Base-by-base conservation (phyloP, 805 yeast genomes). In the Wickerhamomyces bovis region DNA sequence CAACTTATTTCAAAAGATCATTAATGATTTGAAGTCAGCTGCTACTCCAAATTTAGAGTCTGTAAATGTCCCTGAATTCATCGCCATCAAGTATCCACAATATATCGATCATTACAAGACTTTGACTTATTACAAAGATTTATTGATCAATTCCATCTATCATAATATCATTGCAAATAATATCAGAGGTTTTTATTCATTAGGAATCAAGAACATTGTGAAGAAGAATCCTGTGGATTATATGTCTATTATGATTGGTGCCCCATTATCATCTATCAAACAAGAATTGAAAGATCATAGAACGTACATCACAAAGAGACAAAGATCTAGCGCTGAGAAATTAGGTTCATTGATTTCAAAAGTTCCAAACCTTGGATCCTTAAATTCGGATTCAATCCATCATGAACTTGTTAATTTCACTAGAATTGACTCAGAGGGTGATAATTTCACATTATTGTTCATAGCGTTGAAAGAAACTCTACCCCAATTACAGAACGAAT, bases 301-400 rank as follows among this genome's bases (percentile, higher is more conserved):
- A 51, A 44, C 38, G 4, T 44, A 2, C 26, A 51, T 15, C 38
- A 66, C 38, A 20, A 38, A 49, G 1, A 47, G 67, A 16, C 64
- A 65, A 44, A 49, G 50, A 3, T 42, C 48, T 7, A 70, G 69
- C 46, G 67, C 73, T 1, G 53, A 54, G 39, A 62, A 56, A 28
- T 47, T 73, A 15, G 78, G 78, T 0, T 55, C 56, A 15, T 44
- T 73, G 20, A 48, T 72, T 1, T 51, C 52, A 8, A 65, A 64
- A 15, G 28, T 68, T 12, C 73, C 76, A 18, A 44, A 50, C 12
- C 44, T 60, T 23, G 47, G 54, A n/a, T 40, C 49, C 1, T 28
- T 50, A 18, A 33, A 38, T 4, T 20, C 33, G n/a, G 20, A 48
- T 6, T 38, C 31, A 11, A 38, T 41, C 2, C 21, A 33, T 33